phyloP scores from a whole-genome alignment of 2,329 filamentous ascomycete species.

The Graphilbum sp. region DNA sequence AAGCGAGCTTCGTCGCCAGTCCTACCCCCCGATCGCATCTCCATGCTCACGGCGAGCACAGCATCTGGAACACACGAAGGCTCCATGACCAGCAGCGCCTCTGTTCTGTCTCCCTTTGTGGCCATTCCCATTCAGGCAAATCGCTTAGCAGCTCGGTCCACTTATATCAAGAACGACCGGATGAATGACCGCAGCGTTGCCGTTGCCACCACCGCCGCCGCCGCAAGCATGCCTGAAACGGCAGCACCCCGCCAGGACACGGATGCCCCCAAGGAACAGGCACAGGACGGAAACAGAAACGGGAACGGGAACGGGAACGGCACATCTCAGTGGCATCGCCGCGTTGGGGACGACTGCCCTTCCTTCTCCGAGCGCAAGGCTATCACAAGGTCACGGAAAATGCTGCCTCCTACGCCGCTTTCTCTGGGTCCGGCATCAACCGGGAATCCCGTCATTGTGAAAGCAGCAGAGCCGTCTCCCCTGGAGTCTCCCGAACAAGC shows the following conservation, averaged over 20 bases:
- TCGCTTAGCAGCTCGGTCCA: conserved; percentile 23
- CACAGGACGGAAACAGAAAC: no score
- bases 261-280: no score
- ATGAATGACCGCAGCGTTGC: no score
- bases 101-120: conserved; percentile 30
- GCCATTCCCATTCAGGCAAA: conserved; percentile 26
- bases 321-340: conserved; percentile 32
- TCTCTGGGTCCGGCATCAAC: conserved; percentile 25
- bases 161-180: conserved; percentile 19
- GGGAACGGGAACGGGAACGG: no score
- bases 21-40: conserved; percentile 22
- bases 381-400: conserved; percentile 28
- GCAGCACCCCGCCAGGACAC: no score
- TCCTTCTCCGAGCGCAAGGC: conserved; percentile 39
- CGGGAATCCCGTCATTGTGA: conserved; percentile 26
- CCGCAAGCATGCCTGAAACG: no score
- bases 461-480: conserved; percentile 32
- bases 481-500: conserved; percentile 34
- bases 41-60: conserved; percentile 18
- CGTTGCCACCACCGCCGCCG: no score
- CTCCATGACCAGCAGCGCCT: conserved; percentile 29
- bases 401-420: conserved; percentile 39
- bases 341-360: conserved; percentile 40
- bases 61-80: conserved; percentile 22
- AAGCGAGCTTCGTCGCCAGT: conserved; percentile 34